Conservation (phyloP, 495 filamentous ascomycete genomes). For the Neurospora sp. region DNA sequence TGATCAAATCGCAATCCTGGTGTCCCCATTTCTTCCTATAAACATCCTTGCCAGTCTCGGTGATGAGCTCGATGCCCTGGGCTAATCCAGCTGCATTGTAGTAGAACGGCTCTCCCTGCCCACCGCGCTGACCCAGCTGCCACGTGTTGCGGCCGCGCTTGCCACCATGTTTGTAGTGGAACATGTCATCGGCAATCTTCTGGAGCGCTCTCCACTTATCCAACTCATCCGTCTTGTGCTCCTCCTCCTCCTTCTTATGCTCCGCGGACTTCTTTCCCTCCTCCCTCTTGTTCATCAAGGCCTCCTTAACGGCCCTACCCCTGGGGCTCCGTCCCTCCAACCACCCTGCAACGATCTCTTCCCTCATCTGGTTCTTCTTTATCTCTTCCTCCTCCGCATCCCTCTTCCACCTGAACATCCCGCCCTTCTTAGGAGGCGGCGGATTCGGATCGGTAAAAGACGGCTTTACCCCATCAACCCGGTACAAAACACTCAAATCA, state of each 20-base stretch:
- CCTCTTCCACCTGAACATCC: background rate
- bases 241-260: background rate
- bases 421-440: constrained; percentile 11
- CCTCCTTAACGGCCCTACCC: background rate
- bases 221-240: background rate
- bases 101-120: constrained; percentile 50
- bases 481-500: constrained; percentile 39
- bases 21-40: constrained; percentile 49
- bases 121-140: constrained; percentile 46
- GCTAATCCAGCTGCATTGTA: constrained; percentile 44
- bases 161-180: constrained; percentile 30
- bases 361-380: background rate
- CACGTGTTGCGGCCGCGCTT: constrained; percentile 46
- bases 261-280: background rate
- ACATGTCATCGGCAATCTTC: constrained; percentile 14
- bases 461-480: constrained; percentile 24
- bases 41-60: constrained; percentile 40
- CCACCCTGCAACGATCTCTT: background rate
- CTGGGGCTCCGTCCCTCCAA: background rate
- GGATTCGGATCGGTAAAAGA: constrained; percentile 32
- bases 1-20: constrained; percentile 37
- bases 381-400: constrained; percentile 16
- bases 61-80: constrained; percentile 39
- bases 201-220: constrained; percentile 1
- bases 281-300: background rate